Evolutionary conservation across 1,284 basidiomycete species (phyloP).

Genomic region (Cystobasidium sp.): DNA sequence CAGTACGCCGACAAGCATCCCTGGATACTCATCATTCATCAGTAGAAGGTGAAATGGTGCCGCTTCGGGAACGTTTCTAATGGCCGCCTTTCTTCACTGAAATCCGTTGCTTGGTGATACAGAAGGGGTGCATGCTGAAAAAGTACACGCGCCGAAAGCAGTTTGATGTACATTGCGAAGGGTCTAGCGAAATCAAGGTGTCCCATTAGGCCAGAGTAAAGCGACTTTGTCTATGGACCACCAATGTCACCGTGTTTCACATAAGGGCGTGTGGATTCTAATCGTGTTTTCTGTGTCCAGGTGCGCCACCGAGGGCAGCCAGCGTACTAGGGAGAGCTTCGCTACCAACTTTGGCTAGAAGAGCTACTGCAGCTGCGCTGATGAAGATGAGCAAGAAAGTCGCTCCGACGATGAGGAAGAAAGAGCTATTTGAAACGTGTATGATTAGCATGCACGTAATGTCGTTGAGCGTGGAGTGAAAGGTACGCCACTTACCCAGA

Average conservation of each 20-base stretch:
- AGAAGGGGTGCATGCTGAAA: no score
- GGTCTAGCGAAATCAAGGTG: no score
- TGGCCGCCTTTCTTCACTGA: no score
- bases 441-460: conserved; percentile 1
- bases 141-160: no score
- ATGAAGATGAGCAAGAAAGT: conserved; percentile 68
- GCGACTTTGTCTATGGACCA: no score
- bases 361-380: conserved; percentile 68
- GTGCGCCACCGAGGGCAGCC: conserved; percentile 56
- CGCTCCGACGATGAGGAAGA: conserved; percentile 72
- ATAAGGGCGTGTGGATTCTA: not conserved
- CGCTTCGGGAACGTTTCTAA: no score
- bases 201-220: no score
- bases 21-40: no score
- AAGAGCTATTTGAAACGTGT: conserved; percentile 60
- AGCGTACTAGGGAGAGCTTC: conserved; percentile 72
- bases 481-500: conserved; percentile 65
- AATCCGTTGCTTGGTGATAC: no score
- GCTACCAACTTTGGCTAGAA: conserved; percentile 68
- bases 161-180: no score
- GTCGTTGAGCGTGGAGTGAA: not conserved
- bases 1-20: no score
- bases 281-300: conserved; percentile 39
- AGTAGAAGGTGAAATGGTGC: no score
- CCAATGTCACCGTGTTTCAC: not conserved